Conservation (phyloP, 1,284 basidiomycete genomes). For the Cutaneotrichosporon mucoides region DNA sequence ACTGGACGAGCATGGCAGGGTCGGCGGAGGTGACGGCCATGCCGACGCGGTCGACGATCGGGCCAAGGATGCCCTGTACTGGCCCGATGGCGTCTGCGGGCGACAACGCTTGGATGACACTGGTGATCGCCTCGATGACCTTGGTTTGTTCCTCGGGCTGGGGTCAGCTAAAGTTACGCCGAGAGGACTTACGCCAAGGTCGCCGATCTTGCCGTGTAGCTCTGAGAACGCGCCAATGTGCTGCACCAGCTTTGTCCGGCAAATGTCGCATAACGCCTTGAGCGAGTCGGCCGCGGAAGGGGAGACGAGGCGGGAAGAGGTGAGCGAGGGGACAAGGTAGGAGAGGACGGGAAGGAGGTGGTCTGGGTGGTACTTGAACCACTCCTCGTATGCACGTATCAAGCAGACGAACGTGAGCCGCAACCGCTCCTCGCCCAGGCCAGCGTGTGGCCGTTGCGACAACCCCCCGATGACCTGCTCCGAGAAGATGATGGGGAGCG, state of each 20-base stretch:
- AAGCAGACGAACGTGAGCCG: constrained; percentile 66
- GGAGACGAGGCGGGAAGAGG: constrained; percentile 66
- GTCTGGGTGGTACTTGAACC: constrained; percentile 63
- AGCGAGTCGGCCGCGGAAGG: constrained; percentile 71
- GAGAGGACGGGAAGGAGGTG: constrained; percentile 55
- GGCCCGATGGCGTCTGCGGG: constrained; percentile 70
- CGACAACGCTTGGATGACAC: constrained; percentile 79
- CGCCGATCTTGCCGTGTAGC: constrained; percentile 67
- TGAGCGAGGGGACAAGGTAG: constrained; percentile 60
- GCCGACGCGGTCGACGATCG: constrained; percentile 66
- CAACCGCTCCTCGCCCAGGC: constrained; percentile 56
- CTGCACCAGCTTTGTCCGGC: constrained; percentile 68
- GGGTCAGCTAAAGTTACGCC: background rate
- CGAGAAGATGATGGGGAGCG: constrained; percentile 66
- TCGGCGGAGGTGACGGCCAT: constrained; percentile 52
- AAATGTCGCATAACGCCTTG: constrained; percentile 79
- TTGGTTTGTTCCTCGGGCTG: constrained; percentile 82
- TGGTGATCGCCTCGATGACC: constrained; percentile 81
- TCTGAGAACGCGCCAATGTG: constrained; percentile 79
- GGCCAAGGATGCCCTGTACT: constrained; percentile 71
- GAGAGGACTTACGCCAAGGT: constrained; percentile 56
- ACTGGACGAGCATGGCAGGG: constrained; percentile 55
- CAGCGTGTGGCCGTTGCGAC: constrained; percentile 56
- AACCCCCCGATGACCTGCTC: constrained; percentile 63
- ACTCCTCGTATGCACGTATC: constrained; percentile 74